Base-by-base conservation (phyloP, 164 flowering plant species). In the Platanus orientalis region DNA sequence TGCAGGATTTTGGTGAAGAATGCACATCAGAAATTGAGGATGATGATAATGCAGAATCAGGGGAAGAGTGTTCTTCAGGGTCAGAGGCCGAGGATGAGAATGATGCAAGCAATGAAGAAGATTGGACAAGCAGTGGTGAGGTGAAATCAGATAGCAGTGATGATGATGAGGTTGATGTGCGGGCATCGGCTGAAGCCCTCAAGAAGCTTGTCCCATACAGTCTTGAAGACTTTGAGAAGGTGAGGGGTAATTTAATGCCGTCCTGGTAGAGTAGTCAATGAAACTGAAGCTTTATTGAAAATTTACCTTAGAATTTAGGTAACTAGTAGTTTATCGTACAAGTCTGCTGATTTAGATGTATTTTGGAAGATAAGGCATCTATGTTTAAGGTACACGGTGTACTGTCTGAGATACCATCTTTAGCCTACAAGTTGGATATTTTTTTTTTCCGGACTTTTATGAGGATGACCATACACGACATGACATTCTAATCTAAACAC, bases 31-130 rank as follows among this genome's bases (percentile, higher is more conserved):
- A 92, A 57, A 66, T 66, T 75, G 97, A 93, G 62, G 97, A 95
- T 54, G 97, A 84, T 63, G 92, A 88, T 1, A 74, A 64, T 70
- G 80, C 63, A 45, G 96, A 79, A 69, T 78, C 82, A 54, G 85
- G 62, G 44, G 96, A 81, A 68, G 96, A 88, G 55, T 60, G 78
- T 71, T 63, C 80, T 28, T 82, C 88, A 4, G 96, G 84, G 25
- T 83, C 95, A 5, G 99, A 92, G 71, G 76, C 44, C 69, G 99
- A 91, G 49, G 96, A 85, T 70, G 96, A 81, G 27, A 84, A 86
- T 76, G 89, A 84, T 73, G 88, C 79, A n/a, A 75, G 67, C 65
- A 83, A 87, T 67, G 97, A 82, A 66, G 96, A 87, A 60, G 95
- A 82, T 17, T 83, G 80, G 84, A 72, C 85, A 36, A 87, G 92